A percentile compares a stretch with the other conserved stretches of the same genome.
Evolutionary conservation across 768 basidiomycete species (phyloP).

Genomic region (Thelephora aurantiotincta): DNA sequence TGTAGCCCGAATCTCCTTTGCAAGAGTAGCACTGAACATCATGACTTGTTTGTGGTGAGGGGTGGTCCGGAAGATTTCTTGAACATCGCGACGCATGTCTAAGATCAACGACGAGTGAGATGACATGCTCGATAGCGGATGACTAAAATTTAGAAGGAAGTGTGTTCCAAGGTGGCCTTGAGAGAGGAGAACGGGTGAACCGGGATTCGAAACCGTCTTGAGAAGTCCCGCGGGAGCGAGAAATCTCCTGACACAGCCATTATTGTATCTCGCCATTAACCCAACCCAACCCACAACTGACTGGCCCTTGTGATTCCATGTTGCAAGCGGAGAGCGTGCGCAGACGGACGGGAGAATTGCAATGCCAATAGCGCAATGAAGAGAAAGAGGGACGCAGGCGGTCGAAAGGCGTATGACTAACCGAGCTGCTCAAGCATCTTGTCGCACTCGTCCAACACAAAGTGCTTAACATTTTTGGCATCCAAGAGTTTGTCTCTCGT

Average conservation of each 20-base stretch:
- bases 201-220: not conserved
- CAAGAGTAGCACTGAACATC: conserved; percentile 99
- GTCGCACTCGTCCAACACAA: conserved; percentile 99
- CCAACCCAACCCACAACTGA: not conserved
- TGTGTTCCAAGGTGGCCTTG: no score
- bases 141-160: conserved; percentile 11
- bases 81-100: conserved; percentile 99
- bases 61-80: conserved; percentile 98
- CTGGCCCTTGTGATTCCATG: conserved; percentile 13
- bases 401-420: conserved; percentile 89
- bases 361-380: conserved; percentile 23
- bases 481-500: conserved; percentile 91
- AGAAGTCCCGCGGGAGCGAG: not conserved
- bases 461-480: conserved; percentile 95
- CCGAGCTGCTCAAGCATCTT: conserved; percentile 99
- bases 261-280: not conserved
- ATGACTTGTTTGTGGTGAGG: conserved; percentile 99
- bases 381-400: conserved; percentile 37
- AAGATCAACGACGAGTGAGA: conserved; percentile 51
- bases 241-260: not conserved
- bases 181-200: not conserved
- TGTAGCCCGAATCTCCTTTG: conserved; percentile 92
- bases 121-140: conserved; percentile 14
- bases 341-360: conserved; percentile 20
- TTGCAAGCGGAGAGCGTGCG: conserved; percentile 24